Evolutionary conservation across 2,329 filamentous ascomycete species (phyloP).

Genomic region (Curvularia sp.): DNA sequence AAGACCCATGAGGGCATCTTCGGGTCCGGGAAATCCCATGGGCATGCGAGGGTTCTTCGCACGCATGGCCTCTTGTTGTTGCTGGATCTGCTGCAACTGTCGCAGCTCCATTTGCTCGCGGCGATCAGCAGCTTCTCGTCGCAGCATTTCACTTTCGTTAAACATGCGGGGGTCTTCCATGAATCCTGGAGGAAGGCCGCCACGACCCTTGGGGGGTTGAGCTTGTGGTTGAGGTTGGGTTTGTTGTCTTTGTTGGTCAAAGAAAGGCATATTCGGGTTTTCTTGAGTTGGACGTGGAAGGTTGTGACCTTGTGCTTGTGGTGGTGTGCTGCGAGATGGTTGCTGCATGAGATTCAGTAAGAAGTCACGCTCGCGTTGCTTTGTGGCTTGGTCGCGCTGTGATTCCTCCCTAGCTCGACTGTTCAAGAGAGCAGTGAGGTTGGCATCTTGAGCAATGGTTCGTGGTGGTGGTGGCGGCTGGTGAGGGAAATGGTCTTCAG

Average conservation of each 20-base stretch:
- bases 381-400: constrained; percentile 49
- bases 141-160: constrained; percentile 43
- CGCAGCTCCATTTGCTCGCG: constrained; percentile 41
- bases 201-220: constrained; percentile 42
- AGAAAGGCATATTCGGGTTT: constrained; percentile 43
- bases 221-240: constrained; percentile 43
- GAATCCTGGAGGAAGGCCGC: constrained; percentile 47
- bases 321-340: constrained; percentile 47
- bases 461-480: constrained; percentile 43
- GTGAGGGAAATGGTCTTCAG: constrained; percentile 40
- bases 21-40: constrained; percentile 43
- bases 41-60: constrained; percentile 42
- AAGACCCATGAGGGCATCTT: constrained; percentile 43
- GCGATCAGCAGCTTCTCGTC: constrained; percentile 41
- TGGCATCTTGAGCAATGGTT: constrained; percentile 38
- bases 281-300: constrained; percentile 46
- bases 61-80: constrained; percentile 48
- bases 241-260: constrained; percentile 44
- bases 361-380: constrained; percentile 77
- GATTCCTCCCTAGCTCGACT: constrained; percentile 49
- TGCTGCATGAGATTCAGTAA: constrained; percentile 83
- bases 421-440: constrained; percentile 47
- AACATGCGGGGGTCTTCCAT: constrained; percentile 48
- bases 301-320: constrained; percentile 44
- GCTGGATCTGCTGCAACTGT: constrained; percentile 40